phyloP scores from a whole-genome alignment of 345 rosid genomes.

The Salix koriyanagi region DNA sequence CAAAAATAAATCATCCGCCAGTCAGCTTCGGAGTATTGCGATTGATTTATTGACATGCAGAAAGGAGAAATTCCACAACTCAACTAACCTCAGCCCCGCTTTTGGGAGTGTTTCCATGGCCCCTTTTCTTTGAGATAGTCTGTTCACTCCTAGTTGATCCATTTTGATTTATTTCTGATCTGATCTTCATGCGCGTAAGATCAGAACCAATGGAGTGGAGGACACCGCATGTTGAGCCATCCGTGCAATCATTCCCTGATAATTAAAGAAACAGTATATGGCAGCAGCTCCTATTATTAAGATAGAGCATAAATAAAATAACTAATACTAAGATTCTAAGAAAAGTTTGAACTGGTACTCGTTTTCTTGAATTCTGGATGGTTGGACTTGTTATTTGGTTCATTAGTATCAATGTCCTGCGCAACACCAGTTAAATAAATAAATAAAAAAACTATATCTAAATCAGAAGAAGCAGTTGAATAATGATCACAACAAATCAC shows the following conservation, averaged over 20 bases:
- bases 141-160: constrained; percentile 58
- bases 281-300: background rate
- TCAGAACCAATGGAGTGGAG: constrained; percentile 94
- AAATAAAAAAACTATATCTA: background rate
- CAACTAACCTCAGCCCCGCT: constrained; percentile 66
- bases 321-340: background rate
- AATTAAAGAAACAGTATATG: constrained; percentile 1
- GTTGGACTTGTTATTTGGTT: constrained; percentile 24
- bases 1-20: background rate
- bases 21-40: background rate
- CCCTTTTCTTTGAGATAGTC: constrained; percentile 48
- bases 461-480: background rate
- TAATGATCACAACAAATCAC: constrained; percentile 26
- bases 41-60: background rate
- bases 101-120: constrained; percentile 59
- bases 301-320: background rate
- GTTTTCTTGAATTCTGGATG: constrained; percentile 19
- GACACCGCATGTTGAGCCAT: constrained; percentile 76
- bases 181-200: constrained; percentile 73
- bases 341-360: constrained; percentile 25
- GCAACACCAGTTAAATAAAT: background rate
- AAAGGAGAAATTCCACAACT: background rate
- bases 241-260: constrained; percentile 38
- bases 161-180: constrained; percentile 52
- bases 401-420: constrained; percentile 56